Conservation (phyloP, 2,329 filamentous ascomycete genomes). For the Neurospora sp. region DNA sequence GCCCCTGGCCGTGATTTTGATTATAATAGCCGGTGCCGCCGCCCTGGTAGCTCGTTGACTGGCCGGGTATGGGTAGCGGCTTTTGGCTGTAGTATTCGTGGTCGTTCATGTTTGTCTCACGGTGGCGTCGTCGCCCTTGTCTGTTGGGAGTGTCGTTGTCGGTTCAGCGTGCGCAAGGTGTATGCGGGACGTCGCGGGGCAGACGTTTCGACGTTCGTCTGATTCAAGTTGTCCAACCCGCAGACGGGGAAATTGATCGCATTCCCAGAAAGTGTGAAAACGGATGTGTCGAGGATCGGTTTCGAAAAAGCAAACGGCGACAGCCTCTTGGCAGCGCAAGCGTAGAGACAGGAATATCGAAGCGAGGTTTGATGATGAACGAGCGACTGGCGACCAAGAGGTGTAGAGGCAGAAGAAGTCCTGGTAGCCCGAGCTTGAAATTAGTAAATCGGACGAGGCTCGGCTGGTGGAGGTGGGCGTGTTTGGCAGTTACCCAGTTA, state of each 20-base stretch:
- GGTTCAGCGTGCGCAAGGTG: background rate
- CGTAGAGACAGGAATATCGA: background rate
- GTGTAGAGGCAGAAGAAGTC: background rate
- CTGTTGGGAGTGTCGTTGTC: background rate
- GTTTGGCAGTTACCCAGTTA: background rate
- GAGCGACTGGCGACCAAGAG: background rate
- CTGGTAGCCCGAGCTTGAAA: background rate
- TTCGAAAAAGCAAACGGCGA: background rate
- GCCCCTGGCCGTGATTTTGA: background rate
- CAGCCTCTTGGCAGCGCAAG: background rate
- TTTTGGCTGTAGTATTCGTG: conserved; percentile 51
- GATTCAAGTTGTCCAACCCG: background rate
- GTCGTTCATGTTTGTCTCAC: conserved; percentile 40
- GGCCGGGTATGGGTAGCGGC: conserved; percentile 32
- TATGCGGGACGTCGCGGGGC: background rate
- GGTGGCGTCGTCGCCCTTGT: background rate
- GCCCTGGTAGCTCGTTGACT: conserved; percentile 24
- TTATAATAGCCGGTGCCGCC: background rate
- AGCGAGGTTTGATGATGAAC: background rate
- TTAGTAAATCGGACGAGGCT: background rate
- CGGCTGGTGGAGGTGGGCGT: background rate
- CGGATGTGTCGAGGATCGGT: background rate
- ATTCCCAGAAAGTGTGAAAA: background rate
- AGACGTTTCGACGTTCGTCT: background rate
- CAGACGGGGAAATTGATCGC: background rate